These are phyloP conservation scores for Aspergillus ochraceus DNA, from an alignment of 2,329 filamentous ascomycete genomes.

Conservation along the genomic window DNA sequence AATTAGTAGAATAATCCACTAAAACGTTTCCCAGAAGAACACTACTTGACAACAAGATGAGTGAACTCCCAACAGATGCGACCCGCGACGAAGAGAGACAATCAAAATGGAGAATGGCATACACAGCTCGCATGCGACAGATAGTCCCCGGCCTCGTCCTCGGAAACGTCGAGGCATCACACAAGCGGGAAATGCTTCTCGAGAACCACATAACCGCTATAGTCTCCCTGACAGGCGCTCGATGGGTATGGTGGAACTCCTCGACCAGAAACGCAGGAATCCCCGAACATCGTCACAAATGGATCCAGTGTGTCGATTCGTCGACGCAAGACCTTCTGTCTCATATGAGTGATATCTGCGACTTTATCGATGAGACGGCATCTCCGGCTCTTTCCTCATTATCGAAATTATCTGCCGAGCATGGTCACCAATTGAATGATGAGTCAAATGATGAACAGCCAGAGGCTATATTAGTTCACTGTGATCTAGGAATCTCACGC, in stretches of 20 bases:
- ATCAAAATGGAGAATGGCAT: slow-evolving; percentile 18
- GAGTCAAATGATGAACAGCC: background rate
- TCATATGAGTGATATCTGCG: slow-evolving; percentile 26
- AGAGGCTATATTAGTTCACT: slow-evolving; percentile 25
- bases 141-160: slow-evolving; percentile 28
- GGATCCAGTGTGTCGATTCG: slow-evolving; percentile 29
- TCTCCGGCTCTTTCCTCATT: slow-evolving; percentile 14
- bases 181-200: slow-evolving; percentile 22
- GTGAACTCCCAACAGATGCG: no score
- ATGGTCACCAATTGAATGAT: background rate
- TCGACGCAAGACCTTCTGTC: slow-evolving; percentile 29
- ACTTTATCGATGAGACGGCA: slow-evolving; percentile 27
- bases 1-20: no score
- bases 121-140: slow-evolving; percentile 19
- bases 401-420: background rate
- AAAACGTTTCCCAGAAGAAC: no score
- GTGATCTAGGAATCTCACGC: slow-evolving; percentile 30
- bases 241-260: slow-evolving; percentile 22
- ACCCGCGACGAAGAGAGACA: no score
- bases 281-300: slow-evolving; percentile 26
- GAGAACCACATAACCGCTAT: slow-evolving; percentile 24
- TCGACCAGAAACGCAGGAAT: slow-evolving; percentile 23
- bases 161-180: slow-evolving; percentile 25
- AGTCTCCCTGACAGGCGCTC: slow-evolving; percentile 23
- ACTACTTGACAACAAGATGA: no score